These are phyloP conservation scores for Pichia rugopelliculosa DNA, from an alignment of 805 yeast species.

Conservation along the genomic window DNA sequence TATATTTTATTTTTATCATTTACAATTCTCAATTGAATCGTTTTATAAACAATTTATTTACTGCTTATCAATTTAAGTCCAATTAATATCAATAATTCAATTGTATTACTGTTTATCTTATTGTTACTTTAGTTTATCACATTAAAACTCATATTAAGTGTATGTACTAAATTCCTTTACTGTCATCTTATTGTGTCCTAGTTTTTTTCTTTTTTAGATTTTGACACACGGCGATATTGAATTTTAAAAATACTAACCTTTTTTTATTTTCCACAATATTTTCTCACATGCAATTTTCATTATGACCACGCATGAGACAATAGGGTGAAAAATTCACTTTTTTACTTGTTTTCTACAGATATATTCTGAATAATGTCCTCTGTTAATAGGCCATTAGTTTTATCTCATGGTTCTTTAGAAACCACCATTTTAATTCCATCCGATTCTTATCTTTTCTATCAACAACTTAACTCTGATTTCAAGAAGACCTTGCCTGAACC, in stretches of 20 bases:
- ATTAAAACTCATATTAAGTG: neutral
- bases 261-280: neutral
- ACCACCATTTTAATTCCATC: slow-evolving; percentile 85
- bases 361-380: slow-evolving; percentile 14
- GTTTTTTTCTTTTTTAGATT: neutral
- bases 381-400: slow-evolving; percentile 64
- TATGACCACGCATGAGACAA: neutral
- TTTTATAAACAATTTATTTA: neutral
- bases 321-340: neutral
- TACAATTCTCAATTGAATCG: neutral
- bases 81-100: neutral
- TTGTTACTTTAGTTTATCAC: neutral
- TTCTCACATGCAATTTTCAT: neutral
- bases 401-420: slow-evolving; percentile 82
- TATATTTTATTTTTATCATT: neutral
- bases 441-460: slow-evolving; percentile 65
- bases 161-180: too few relatives aligned
- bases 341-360: neutral
- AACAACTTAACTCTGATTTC: slow-evolving; percentile 85
- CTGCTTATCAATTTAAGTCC: neutral
- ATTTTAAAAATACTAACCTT: neutral
- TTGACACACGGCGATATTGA: neutral
- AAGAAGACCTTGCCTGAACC: slow-evolving; percentile 65
- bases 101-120: neutral
- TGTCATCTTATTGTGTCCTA: neutral